A percentile compares a stretch with the other conserved stretches of the same genome.
Evolutionary conservation across 2,329 filamentous ascomycete genomes (phyloP).

Genomic region (Gnomoniopsis sp.): DNA sequence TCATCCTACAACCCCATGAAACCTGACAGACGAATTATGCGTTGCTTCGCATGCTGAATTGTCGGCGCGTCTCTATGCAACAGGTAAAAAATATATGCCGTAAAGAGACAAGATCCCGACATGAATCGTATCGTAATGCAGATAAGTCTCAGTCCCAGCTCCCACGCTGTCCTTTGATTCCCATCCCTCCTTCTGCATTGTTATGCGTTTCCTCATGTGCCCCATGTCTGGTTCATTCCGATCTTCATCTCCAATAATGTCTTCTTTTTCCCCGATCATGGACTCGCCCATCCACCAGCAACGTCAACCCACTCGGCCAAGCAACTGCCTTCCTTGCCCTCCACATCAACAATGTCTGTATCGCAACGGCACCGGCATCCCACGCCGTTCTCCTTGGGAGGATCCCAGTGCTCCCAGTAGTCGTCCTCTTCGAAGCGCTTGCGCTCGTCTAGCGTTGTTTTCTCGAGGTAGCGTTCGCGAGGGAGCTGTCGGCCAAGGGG

Average conservation of each 20-base stretch:
- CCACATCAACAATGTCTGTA: slow-evolving; percentile 94
- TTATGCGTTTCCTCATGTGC: slow-evolving; percentile 1
- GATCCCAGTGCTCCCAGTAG: slow-evolving; percentile 89
- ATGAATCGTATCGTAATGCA: slow-evolving; percentile 14
- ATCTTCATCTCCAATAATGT: background rate
- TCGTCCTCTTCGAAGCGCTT: slow-evolving; percentile 87
- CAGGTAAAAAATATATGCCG: slow-evolving; percentile 7
- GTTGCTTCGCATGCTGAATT: background rate
- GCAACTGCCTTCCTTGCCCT: slow-evolving; percentile 95
- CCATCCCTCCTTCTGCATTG: slow-evolving; percentile 3
- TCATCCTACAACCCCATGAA: background rate
- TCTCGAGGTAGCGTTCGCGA: slow-evolving; percentile 76
- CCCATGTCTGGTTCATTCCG: background rate
- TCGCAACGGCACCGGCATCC: slow-evolving; percentile 96
- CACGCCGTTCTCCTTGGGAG: slow-evolving; percentile 90
- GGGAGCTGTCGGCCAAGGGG: slow-evolving; percentile 75
- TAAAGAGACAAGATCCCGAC: slow-evolving; percentile 12
- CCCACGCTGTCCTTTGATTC: background rate
- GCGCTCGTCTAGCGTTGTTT: slow-evolving; percentile 76
- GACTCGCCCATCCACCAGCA: slow-evolving; percentile 81
- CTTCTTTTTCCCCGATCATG: slow-evolving; percentile 24
- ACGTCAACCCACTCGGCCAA: slow-evolving; percentile 96
- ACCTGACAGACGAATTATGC: background rate
- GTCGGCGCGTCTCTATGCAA: background rate
- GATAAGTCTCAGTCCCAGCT: background rate